Percentiles rank a stretch among this genome's conserved stretches.
These are phyloP conservation scores for Coemansia sp. DNA, from an alignment of 192 early-diverging fungal species.

Conservation along the genomic window DNA sequence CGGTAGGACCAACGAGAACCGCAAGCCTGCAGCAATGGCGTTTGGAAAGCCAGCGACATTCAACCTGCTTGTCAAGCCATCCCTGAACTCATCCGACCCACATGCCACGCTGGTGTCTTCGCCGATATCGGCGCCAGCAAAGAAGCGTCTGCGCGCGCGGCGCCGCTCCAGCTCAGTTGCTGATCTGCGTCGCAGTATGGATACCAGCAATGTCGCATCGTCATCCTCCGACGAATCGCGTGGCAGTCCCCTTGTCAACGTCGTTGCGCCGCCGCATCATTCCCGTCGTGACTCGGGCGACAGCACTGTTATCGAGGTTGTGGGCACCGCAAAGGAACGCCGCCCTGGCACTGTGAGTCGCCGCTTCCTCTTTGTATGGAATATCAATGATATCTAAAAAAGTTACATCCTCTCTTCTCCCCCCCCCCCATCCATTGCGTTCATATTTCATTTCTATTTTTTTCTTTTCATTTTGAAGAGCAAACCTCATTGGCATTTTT, in stretches of 20 bases:
- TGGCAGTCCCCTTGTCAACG: neutral
- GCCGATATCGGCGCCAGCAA: constrained; percentile 23
- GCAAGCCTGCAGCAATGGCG: constrained; percentile 42
- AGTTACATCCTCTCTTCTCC: neutral
- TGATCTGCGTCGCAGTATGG: constrained; percentile 27
- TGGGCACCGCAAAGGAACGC: constrained; percentile 47
- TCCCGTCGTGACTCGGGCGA: constrained; percentile 32
- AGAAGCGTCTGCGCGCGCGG: constrained; percentile 42
- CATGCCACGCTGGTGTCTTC: neutral
- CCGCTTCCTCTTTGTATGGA: constrained; percentile 54
- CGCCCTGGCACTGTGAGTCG: constrained; percentile 47
- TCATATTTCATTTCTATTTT: neutral
- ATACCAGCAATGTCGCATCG: neutral
- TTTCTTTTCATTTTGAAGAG: neutral
- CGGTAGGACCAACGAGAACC: constrained; percentile 1
- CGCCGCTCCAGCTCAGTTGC: constrained; percentile 41
- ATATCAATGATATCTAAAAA: constrained; percentile 36
- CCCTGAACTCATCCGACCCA: neutral
- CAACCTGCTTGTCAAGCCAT: constrained; percentile 22
- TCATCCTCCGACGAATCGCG: constrained; percentile 10
- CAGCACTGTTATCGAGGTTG: constrained; percentile 45
- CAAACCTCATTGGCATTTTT: neutral
- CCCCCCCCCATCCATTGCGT: no score
- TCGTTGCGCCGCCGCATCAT: neutral
- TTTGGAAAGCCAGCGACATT: constrained; percentile 49